These are phyloP conservation scores for Ochetophila trinervis DNA, from an alignment of 306 rosid species.

Conservation along the genomic window DNA sequence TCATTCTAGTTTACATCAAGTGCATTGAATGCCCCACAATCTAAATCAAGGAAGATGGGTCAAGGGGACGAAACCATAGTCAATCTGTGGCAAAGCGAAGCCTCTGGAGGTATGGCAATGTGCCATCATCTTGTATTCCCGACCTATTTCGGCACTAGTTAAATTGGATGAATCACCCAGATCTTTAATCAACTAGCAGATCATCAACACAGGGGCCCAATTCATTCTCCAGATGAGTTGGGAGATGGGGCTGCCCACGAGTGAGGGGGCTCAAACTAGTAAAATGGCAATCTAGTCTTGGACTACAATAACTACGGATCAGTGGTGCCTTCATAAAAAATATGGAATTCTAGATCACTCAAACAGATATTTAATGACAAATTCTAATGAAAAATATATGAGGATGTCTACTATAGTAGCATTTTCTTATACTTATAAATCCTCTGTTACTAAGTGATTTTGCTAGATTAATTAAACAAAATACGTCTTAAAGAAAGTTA, in stretches of 20 bases:
- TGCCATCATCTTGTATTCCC: not conserved
- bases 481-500: too few species aligned
- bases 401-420: too few species aligned
- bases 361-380: too few species aligned
- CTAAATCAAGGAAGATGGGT: not conserved
- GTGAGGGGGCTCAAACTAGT: too few species aligned
- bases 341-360: too few species aligned
- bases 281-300: too few species aligned
- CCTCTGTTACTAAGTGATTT: too few species aligned
- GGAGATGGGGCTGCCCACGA: not conserved
- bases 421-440: too few species aligned
- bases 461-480: too few species aligned
- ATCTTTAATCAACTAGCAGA: not conserved
- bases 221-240: not conserved
- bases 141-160: slow-evolving; percentile 10
- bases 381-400: too few species aligned
- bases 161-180: slow-evolving; percentile 1
- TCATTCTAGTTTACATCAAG: not conserved
- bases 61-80: not conserved
- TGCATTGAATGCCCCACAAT: not conserved
- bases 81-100: not conserved
- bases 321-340: too few species aligned
- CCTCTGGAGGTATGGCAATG: not conserved
- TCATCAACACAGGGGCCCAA: not conserved
- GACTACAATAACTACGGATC: too few species aligned